Base-by-base conservation (phyloP, 2,329 filamentous ascomycete genomes). In the Aureobasidium sp. region DNA sequence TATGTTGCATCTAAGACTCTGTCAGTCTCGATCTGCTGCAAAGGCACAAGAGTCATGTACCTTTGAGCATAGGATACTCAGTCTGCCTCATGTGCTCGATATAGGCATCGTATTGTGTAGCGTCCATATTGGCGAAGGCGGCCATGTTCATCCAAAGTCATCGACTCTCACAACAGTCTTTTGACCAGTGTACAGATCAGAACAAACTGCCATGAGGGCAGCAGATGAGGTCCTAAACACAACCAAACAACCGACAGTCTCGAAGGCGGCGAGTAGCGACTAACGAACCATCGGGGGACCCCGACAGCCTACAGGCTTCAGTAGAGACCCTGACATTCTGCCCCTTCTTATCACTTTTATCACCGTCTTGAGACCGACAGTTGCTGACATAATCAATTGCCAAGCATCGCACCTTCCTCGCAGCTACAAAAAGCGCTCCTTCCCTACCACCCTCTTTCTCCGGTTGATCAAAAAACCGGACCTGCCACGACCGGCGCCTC, bases 401-500 rank as follows among this genome's bases (percentile, higher is more conserved):
- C 55, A 21, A 60, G 57, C 57, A 37, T 37, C 34, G 34, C 34
- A 3, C 3, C 34, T 37, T 34, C 25, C 30, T 21, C 51, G 5
- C 36, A 37, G 10, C 25, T 39, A 59, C 34, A 63, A 59, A 59
- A 60, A 1, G 16, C n/a, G 29, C n/a, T 8, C 16, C 16, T 32
- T n/a, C 32, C 61, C 61, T 36, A 44, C 39, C 48, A 36, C 66
- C 66, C 66, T 67, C 67, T 77, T 74, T 75, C 73, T 74, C 75
- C 74, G 63, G 67, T 62, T 47, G 67, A 82, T 81, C 79, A 85
- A 86, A 85, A 83, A 79, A 81, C 81, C 77, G 81, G 82, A 77
- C 82, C 81, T 82, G 85, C 85, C 85, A 88, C 85, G 85, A 87
- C 84, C 82, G 77, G 80, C 81, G 83, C 80, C 77, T 76, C 75